Evolutionary conservation across 768 basidiomycete genomes (phyloP).

Genomic region (Podaxis sp.): DNA sequence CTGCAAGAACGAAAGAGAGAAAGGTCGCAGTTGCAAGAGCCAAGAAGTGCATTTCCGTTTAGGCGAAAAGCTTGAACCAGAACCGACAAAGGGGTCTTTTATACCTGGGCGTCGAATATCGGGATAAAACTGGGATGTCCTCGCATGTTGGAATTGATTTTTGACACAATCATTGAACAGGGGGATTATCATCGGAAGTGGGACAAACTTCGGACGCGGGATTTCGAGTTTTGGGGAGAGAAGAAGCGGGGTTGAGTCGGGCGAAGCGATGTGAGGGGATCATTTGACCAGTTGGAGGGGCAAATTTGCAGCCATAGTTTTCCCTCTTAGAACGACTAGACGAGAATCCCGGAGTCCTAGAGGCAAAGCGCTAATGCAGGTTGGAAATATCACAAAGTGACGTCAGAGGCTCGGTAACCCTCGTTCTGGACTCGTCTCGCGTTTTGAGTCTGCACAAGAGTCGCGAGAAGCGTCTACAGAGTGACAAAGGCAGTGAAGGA

Average conservation of each 20-base stretch:
- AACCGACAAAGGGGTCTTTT: not conserved
- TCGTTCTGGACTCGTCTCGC: too few species aligned
- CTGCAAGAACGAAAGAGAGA: conserved; percentile 17
- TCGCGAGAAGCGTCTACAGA: too few species aligned
- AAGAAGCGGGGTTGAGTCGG: conserved; percentile 9
- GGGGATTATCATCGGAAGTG: conserved; percentile 12
- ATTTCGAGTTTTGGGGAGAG: conserved; percentile 3
- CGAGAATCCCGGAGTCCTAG: too few species aligned
- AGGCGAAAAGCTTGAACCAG: not conserved
- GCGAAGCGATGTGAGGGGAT: not conserved
- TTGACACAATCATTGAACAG: not conserved
- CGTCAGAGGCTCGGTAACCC: too few species aligned
- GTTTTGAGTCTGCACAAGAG: too few species aligned
- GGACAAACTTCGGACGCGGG: not conserved
- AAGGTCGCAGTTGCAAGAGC: conserved; percentile 8
- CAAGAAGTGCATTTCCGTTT: conserved; percentile 18
- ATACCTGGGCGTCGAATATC: conserved; percentile 12
- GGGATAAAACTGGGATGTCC: conserved; percentile 24
- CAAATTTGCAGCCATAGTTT: not conserved
- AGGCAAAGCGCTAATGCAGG: too few species aligned
- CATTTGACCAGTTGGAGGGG: not conserved
- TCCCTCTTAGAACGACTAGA: too few species aligned
- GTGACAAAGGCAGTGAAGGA: too few species aligned
- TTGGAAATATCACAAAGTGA: too few species aligned
- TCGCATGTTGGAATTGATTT: conserved; percentile 15